These are phyloP conservation scores for Fraxinus quadrangulata DNA, from an alignment of 257 asterid genomes.

Conservation along the genomic window DNA sequence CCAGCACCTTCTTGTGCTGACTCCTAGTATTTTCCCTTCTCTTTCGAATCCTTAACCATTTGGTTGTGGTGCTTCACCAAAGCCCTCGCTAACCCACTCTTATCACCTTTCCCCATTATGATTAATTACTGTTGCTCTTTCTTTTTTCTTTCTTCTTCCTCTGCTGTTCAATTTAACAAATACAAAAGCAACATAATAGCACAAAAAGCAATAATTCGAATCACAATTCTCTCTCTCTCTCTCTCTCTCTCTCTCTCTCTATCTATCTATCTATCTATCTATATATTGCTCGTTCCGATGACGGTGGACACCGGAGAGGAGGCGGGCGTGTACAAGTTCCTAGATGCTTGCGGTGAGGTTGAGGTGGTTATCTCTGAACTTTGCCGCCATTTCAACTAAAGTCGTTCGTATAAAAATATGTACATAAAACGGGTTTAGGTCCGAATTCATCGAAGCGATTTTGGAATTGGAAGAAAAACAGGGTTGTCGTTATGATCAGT, in stretches of 20 bases:
- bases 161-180: not conserved
- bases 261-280: too few species aligned
- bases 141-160: not conserved
- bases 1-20: slow-evolving; percentile 79
- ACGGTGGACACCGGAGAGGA: slow-evolving; percentile 21
- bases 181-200: slow-evolving; percentile 1
- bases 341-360: not conserved
- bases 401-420: not conserved
- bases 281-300: not conserved
- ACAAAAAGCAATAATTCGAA: not conserved
- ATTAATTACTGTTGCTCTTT: slow-evolving; percentile 2
- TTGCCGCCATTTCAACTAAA: too few species aligned
- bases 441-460: not conserved
- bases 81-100: slow-evolving; percentile 74
- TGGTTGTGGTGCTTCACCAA: slow-evolving; percentile 93
- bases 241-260: too few species aligned
- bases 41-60: slow-evolving; percentile 70
- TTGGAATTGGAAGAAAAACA: not conserved
- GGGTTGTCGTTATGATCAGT: too few species aligned
- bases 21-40: slow-evolving; percentile 64
- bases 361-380: too few species aligned
- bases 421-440: not conserved
- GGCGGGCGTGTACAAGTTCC: slow-evolving; percentile 18
- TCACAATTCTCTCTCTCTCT: not conserved
- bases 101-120: slow-evolving; percentile 78